Base-by-base conservation (phyloP, 2,329 filamentous ascomycete species). In the Neurospora crassa region DNA sequence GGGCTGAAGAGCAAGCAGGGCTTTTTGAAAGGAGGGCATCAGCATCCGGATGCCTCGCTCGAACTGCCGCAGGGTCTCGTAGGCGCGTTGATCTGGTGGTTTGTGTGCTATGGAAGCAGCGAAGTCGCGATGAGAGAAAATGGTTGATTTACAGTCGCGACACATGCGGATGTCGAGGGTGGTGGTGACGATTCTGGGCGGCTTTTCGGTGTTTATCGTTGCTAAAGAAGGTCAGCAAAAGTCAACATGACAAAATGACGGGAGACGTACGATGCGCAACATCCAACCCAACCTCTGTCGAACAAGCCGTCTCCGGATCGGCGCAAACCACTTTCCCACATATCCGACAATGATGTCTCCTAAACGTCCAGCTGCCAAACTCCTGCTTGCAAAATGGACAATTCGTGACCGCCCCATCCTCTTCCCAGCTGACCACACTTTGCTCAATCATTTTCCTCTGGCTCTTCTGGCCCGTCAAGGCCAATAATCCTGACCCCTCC, bases 381-480 rank as follows among this genome's bases (percentile, higher is more conserved):
- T 97, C 93, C 77, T 99, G 96, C 78, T 97, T 92, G 77, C 96
- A 99, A 78, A 97, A 97, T 0, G 96, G 96, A 78, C 96, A 99
- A 74, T 90, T 90, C 1, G 85, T 74, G 6, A 99, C 94, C 41
- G 85, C 88, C 0, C 90, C 86, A 80, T 99, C 96, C 69, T 98
- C 94, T 80, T 99, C 92, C 96, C 96, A 99, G 0, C 91, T 91
- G 18, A 99, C 94, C 8, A 99, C 88, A 0, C 92, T 94, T 78
- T 99, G 96, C 79, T 99, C 96, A 5, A 98, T 83, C 16, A 88
- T 79, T 79, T 97, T 96, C 68, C 93, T 87, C 68, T 91, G 88
- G 74, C 91, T 93, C 78, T 90, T 93, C 74, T 91, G 90, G 47
- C 89, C 89, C 1, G 88, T 83, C 1, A 92, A 77, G 1, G 86